Evolutionary conservation across 1,139 yeast species (phyloP).

Genomic region (Oligophagozyma castellii): DNA sequence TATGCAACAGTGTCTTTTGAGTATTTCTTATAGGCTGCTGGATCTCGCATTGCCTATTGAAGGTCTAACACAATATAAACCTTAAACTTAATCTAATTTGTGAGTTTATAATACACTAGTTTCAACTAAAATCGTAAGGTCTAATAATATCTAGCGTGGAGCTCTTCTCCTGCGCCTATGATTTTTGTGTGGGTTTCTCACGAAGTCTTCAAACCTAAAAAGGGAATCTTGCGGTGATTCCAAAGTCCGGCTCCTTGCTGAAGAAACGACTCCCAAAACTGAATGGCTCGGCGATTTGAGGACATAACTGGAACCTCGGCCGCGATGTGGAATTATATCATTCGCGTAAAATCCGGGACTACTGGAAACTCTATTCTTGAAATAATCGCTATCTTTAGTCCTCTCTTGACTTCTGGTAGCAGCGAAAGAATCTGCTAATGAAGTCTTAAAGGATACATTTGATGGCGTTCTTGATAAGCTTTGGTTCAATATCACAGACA

Average conservation of each 20-base stretch:
- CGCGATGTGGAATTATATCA: background rate
- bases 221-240: conserved; percentile 21
- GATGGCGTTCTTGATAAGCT: conserved; percentile 69
- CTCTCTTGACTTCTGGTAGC: conserved; percentile 10
- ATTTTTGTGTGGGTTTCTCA: conserved; percentile 21
- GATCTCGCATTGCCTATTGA: no score
- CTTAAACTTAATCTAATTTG: no score
- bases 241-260: conserved; percentile 6
- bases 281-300: conserved; percentile 4
- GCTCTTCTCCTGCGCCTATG: conserved; percentile 13
- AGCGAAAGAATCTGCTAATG: conserved; percentile 50
- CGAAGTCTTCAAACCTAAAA: conserved; percentile 26
- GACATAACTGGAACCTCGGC: background rate
- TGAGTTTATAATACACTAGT: no score
- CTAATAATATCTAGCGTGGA: no score
- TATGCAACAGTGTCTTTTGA: no score
- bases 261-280: conserved; percentile 1
- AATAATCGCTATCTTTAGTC: background rate
- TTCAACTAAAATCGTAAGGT: no score
- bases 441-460: conserved; percentile 59
- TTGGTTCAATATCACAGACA: conserved; percentile 56
- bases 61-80: no score
- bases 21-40: no score
- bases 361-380: background rate
- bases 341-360: background rate